Evolutionary conservation across 805 yeast genomes (phyloP), one percentile per base, ranked within the genome.

Genomic region (Zygosaccharomyces rouxii): DNA sequence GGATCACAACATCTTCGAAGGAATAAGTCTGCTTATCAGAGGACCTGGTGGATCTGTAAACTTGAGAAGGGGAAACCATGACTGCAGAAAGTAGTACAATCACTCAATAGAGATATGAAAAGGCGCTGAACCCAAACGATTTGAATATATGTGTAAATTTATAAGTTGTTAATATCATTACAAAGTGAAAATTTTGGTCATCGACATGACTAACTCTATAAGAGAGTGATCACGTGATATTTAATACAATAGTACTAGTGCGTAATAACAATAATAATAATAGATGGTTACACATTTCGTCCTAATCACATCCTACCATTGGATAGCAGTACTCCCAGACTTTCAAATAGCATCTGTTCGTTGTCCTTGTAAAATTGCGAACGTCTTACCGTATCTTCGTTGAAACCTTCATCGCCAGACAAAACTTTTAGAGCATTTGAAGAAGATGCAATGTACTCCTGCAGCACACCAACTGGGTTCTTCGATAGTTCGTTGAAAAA

Each of bases 381-480:
- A 59, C 85, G 79, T 71, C 99, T 81, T 4, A 89, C 96, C 18
- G 79, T 74, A 63, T 90, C 97, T 69, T 92, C 97, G 62, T 83
- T 83, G 68, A 83, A 86, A 7, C 90, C 92, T 58, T 86, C 94
- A 58, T 94, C 98, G 55, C 96, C 89, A 51, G 89, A 79, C 54
- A 94, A 74, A 11, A 92, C 86, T 69, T 86, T 89, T 60, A 94
- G 75, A 42, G 92, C 86, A 51, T 89, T 87, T 13, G 89, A 75
- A 66, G 94, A 95, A 38, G 89, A 83, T 38, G 82, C 84, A 52
- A 83, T 73, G 78, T 96, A 86, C 44, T 80, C 76, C 47, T 83
- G 74, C 56, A 94, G 70, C 58, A 89, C 87, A 21, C 75, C 75
- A 3, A 82, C 84, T 0, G 99, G 98, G 60, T 90, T 81, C 40